Conservation (phyloP, 2,329 filamentous ascomycete genomes). For the Cladophialophora chaetospira region DNA sequence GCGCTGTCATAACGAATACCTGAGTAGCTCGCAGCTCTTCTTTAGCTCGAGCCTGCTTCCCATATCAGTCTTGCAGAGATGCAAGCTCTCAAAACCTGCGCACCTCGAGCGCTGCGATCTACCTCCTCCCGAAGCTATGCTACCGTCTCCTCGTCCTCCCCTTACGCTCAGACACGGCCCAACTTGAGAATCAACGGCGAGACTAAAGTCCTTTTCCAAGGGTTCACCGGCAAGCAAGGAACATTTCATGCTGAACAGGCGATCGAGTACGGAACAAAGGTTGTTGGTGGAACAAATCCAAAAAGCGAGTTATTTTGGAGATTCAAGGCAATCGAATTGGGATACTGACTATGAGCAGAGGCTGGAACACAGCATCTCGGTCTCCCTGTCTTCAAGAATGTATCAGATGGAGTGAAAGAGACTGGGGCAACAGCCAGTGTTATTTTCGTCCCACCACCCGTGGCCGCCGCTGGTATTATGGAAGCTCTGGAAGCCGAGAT, state of each 20-base stretch:
- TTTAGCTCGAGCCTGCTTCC: neutral
- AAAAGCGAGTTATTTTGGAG: conserved; percentile 65
- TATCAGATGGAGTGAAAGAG: conserved; percentile 83
- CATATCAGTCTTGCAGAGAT: conserved; percentile 51
- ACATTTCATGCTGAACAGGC: conserved; percentile 92
- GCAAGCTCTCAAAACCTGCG: conserved; percentile 80
- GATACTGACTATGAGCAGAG: conserved; percentile 15
- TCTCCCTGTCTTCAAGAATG: conserved; percentile 88
- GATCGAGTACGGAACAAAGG: conserved; percentile 98
- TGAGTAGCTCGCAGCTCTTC: neutral
- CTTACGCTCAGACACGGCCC: conserved; percentile 67
- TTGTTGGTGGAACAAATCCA: conserved; percentile 97
- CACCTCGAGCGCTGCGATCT: conserved; percentile 68
- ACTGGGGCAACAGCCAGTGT: conserved; percentile 89
- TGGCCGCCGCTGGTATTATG: conserved; percentile 93
- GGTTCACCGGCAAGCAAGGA: conserved; percentile 42
- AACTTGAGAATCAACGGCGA: conserved; percentile 92
- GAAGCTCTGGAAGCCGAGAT: conserved; percentile 94
- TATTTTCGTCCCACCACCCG: conserved; percentile 88
- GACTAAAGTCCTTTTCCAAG: conserved; percentile 95
- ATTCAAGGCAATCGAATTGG: neutral
- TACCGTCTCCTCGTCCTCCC: conserved; percentile 61
- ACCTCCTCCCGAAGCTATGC: conserved; percentile 66
- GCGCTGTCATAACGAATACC: neutral
- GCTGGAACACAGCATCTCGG: conserved; percentile 86